Evolutionary conservation across 768 basidiomycete species (phyloP).

Genomic region (Podaxis mareebaensis): DNA sequence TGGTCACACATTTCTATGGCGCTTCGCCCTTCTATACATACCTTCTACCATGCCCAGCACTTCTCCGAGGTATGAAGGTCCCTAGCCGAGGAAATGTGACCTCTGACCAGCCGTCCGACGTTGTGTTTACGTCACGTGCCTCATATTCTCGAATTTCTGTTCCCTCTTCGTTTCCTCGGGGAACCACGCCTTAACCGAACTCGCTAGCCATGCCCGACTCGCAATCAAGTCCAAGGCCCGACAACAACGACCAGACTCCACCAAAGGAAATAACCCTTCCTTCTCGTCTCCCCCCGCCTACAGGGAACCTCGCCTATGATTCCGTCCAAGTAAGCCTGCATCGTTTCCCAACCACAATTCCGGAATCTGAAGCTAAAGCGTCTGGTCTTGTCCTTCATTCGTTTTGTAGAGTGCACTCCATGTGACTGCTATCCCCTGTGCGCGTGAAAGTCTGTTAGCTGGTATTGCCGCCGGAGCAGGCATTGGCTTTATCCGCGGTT

Average conservation of each 20-base stretch:
- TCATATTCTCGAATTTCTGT: neutral
- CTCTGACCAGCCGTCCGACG: no score
- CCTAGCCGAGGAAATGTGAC: no score
- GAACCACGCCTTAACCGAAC: neutral
- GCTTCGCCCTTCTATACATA: no score
- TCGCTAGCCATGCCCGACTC: neutral
- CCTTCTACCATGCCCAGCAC: no score
- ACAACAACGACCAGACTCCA: neutral
- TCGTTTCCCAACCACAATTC: no score
- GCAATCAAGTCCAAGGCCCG: neutral
- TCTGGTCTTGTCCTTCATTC: conserved; percentile 3
- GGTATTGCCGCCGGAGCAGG: conserved; percentile 83
- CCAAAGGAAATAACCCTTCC: conserved; percentile 27
- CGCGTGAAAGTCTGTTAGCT: conserved; percentile 69
- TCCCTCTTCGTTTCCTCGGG: neutral
- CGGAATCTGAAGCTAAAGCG: neutral
- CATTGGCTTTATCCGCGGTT: conserved; percentile 71
- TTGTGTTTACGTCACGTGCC: no score
- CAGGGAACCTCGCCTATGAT: conserved; percentile 38
- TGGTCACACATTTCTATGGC: no score
- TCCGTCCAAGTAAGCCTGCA: conserved; percentile 30
- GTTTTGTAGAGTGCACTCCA: conserved; percentile 51
- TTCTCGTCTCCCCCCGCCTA: conserved; percentile 36
- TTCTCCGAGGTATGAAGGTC: no score
- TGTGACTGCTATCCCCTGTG: conserved; percentile 74